Base-by-base conservation (phyloP, 2,329 filamentous ascomycete genomes). In the Aureobasidium mangrovei region DNA sequence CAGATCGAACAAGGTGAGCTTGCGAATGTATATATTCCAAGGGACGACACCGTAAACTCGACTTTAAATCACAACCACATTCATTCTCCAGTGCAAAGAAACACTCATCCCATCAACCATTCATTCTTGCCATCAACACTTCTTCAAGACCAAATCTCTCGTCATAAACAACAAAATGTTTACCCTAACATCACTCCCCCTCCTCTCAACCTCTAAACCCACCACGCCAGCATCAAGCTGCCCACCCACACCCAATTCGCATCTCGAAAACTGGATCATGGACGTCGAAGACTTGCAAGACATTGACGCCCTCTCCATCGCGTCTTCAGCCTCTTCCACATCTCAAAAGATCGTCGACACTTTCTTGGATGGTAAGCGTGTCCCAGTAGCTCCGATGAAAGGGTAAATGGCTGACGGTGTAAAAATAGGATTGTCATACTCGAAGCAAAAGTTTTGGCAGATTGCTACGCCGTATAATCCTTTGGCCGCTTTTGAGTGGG, bases 261-360 rank as follows among this genome's bases (percentile, higher is more conserved):
- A 33, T n/a, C 40, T 53, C 0, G 48, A 53, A 42, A 18, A 41
- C 10, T 53, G 40, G 36, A 33, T 42, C 32, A 35, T 53, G 48
- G 40, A 53, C 26, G 26, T 53, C 12, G 48, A 53, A 36, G 48
- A 53, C 26, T 31, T 42, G 2, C 48, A 44, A 43, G 40, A 53
- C 31, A 12, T 53, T 4, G 48, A 53, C 36, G 48, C 48, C 6
- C 24, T 44, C 8, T 53, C 48, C 8, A 43, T 44, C 24, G 8
- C 48, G 6, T 43, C 48, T 2, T 41, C 38, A 10, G 38, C 26
- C 6, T 7, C 7, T 6, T 41, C 38, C 6, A 42, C 26, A n/a
- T 42, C 47, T 9, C 36, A 36, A 29, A 53, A 29, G 18, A 12
- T 53, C 12, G 9, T 53, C 7, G 40, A n/a, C 12, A 35, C 39